Percentiles rank a stretch among this genome's conserved stretches.
Conservation (phyloP, 306 rosid species). For the barrel medic (Medicago truncatula) region DNA sequence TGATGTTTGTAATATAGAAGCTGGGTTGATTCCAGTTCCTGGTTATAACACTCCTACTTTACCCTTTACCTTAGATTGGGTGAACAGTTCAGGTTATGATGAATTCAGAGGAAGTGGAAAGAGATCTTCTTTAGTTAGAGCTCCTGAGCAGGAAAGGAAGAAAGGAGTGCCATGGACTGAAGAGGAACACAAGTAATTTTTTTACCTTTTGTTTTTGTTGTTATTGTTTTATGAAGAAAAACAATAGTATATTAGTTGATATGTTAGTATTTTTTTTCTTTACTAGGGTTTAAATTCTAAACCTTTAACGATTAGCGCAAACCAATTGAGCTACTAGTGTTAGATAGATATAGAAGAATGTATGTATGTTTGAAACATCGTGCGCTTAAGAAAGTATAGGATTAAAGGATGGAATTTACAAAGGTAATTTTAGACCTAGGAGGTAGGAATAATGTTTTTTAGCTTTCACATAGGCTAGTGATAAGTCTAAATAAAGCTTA, state of each 20-base stretch:
- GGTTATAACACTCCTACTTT: constrained; percentile 56
- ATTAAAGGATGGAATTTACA: constrained; percentile 8
- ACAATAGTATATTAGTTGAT: not conserved
- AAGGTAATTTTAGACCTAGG: constrained; percentile 6
- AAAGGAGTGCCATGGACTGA: constrained; percentile 98
- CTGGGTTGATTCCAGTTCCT: constrained; percentile 83
- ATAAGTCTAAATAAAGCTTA: not conserved
- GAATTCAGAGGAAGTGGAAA: constrained; percentile 64
- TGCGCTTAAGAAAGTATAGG: constrained; percentile 19
- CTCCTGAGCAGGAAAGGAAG: constrained; percentile 81
- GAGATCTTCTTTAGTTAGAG: constrained; percentile 58
- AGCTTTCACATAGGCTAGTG: not conserved
- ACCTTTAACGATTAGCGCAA: not conserved
- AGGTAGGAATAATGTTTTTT: constrained; percentile 30
- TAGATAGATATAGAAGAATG: not conserved
- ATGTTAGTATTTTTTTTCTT: not conserved
- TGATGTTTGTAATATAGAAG: constrained; percentile 85
- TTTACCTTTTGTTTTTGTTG: not conserved
- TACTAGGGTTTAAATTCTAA: not conserved
- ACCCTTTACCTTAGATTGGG: constrained; percentile 83
- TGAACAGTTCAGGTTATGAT: constrained; percentile 57
- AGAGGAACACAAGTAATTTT: constrained; percentile 86
- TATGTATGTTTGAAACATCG: constrained; percentile 6
- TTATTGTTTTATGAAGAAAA: too few relatives aligned
- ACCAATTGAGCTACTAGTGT: not conserved